These are phyloP conservation scores for Aspergillus amoenus DNA, from an alignment of 2,329 filamentous ascomycete species.

Conservation along the genomic window DNA sequence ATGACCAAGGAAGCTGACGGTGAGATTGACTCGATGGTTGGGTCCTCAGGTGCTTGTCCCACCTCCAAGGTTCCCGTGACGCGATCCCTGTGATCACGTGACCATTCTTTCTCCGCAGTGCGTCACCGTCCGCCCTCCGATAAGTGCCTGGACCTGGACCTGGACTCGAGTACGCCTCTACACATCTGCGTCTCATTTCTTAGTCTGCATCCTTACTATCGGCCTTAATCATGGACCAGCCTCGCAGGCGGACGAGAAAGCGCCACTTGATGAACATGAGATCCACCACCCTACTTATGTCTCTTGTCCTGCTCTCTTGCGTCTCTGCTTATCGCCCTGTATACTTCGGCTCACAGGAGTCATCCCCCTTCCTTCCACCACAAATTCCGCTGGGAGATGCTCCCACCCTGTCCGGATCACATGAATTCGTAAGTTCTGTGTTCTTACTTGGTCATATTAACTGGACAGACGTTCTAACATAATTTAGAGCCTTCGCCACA, in stretches of 20 bases:
- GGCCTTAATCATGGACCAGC: constrained; percentile 23
- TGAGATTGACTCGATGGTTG: background rate
- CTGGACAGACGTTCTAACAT: constrained; percentile 1
- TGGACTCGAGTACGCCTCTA: background rate
- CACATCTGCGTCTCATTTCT: background rate
- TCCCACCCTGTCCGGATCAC: constrained; percentile 21
- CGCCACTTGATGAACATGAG: constrained; percentile 14
- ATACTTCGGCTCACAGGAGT: constrained; percentile 24
- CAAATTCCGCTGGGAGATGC: constrained; percentile 30
- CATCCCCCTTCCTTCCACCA: constrained; percentile 33
- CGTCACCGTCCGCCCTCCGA: constrained; percentile 10
- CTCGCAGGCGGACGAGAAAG: constrained; percentile 17
- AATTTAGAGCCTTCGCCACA: constrained; percentile 66
- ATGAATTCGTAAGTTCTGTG: constrained; percentile 37
- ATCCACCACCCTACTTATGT: constrained; percentile 22
- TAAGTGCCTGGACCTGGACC: background rate
- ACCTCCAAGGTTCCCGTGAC: constrained; percentile 1
- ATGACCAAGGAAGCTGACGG: background rate
- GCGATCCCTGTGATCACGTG: constrained; percentile 3
- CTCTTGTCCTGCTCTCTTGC: constrained; percentile 22
- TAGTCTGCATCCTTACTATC: constrained; percentile 18
- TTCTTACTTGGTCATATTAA: background rate
- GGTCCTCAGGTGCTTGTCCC: background rate
- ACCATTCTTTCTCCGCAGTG: constrained; percentile 1
- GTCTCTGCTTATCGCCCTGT: constrained; percentile 23